phyloP scores from a whole-genome alignment of 352 stramenopile species.

The Pythium phragmitis region DNA sequence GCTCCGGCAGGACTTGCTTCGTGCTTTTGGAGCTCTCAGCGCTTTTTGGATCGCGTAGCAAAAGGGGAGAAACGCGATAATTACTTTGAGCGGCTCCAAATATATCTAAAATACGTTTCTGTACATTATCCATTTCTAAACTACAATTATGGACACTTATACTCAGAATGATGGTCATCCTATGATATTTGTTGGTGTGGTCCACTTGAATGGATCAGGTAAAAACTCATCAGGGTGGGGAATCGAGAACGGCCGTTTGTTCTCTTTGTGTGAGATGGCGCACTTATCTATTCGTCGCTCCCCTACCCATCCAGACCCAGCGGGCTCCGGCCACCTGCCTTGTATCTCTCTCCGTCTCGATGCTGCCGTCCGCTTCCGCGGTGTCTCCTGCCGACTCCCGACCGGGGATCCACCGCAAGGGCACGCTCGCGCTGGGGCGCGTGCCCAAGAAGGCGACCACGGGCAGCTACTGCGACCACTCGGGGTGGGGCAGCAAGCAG shows the following conservation, averaged over 20 bases:
- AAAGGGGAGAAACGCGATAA: not conserved
- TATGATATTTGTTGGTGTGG: slow-evolving; percentile 1
- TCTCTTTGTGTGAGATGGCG: slow-evolving; percentile 6
- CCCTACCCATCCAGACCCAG: not conserved
- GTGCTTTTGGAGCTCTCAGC: slow-evolving; percentile 1
- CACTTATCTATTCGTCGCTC: slow-evolving; percentile 1
- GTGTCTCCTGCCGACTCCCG: not conserved
- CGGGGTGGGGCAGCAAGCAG: slow-evolving; percentile 79
- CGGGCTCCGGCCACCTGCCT: not conserved
- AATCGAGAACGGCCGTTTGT: not conserved
- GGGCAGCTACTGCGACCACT: slow-evolving; percentile 65
- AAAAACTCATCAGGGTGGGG: not conserved
- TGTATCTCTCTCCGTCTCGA: too few relatives aligned
- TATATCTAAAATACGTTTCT: not conserved
- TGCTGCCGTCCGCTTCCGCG: not conserved
- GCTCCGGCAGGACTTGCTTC: not conserved
- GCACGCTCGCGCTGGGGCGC: slow-evolving; percentile 15
- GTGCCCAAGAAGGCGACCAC: slow-evolving; percentile 19
- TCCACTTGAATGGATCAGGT: not conserved
- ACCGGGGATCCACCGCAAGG: slow-evolving; percentile 15
- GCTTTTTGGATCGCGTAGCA: slow-evolving; percentile 23
- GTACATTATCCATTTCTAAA: not conserved
- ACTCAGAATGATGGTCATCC: not conserved
- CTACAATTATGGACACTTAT: too few relatives aligned
- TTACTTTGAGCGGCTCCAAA: not conserved